Conservation (phyloP, 768 basidiomycete genomes). For the Chalciporus piperatus region DNA sequence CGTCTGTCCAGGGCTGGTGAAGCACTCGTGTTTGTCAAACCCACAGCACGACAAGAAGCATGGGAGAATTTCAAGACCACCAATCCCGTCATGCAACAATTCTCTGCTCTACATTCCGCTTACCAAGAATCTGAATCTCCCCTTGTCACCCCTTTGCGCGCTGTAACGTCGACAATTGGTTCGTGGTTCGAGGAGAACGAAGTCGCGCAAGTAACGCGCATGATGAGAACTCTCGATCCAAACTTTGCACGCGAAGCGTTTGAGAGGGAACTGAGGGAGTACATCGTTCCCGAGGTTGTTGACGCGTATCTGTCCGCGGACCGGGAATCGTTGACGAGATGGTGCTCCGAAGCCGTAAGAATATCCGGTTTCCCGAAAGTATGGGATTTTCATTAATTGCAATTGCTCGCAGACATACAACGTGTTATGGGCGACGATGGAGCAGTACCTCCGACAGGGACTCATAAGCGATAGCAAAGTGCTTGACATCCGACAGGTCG, state of each 20-base stretch:
- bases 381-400: neutral
- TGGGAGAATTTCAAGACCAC: slow-evolving; percentile 81
- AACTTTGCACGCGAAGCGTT: slow-evolving; percentile 82
- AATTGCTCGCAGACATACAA: slow-evolving; percentile 76
- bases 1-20: slow-evolving; percentile 70
- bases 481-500: slow-evolving; percentile 95
- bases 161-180: slow-evolving; percentile 81
- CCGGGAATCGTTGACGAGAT: slow-evolving; percentile 75
- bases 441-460: slow-evolving; percentile 87
- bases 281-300: slow-evolving; percentile 96
- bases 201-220: slow-evolving; percentile 88
- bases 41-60: slow-evolving; percentile 71
- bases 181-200: slow-evolving; percentile 97
- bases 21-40: slow-evolving; percentile 80
- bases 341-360: slow-evolving; percentile 95
- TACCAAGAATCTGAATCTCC: slow-evolving; percentile 96
- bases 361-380: neutral
- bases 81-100: slow-evolving; percentile 67
- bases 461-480: slow-evolving; percentile 91
- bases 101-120: slow-evolving; percentile 58
- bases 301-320: slow-evolving; percentile 95
- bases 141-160: slow-evolving; percentile 74
- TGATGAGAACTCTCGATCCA: slow-evolving; percentile 89
- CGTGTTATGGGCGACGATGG: slow-evolving; percentile 98
- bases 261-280: slow-evolving; percentile 88